A percentile compares a stretch with the other conserved stretches of the same genome.
These are phyloP conservation scores for Starmera stellimalicola DNA, from an alignment of 1,139 yeast species.

Conservation along the genomic window DNA sequence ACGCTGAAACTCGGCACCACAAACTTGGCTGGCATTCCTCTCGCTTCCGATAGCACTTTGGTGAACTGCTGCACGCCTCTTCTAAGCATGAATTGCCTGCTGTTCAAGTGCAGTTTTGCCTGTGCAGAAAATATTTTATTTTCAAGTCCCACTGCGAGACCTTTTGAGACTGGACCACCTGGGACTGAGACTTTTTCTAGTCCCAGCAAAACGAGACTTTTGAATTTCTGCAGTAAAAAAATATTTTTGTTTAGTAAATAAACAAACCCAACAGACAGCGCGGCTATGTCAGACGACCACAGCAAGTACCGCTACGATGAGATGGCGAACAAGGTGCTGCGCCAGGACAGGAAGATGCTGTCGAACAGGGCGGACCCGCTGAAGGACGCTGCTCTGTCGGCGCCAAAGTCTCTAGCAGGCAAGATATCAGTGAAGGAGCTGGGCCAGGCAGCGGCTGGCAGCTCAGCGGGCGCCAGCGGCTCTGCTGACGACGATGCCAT, in stretches of 20 bases:
- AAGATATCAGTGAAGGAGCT: conserved; percentile 54
- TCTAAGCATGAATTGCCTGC: no score
- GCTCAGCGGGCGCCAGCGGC: conserved; percentile 26
- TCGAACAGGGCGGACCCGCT: conserved; percentile 26
- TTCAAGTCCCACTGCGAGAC: no score
- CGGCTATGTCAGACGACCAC: conserved; percentile 15
- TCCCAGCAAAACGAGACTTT: no score
- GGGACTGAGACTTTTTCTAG: no score
- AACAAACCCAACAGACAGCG: no score
- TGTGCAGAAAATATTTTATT: no score
- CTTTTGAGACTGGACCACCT: no score
- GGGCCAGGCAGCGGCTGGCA: conserved; percentile 41
- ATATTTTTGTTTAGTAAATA: no score
- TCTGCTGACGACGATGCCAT: conserved; percentile 1
- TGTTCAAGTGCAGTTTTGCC: no score
- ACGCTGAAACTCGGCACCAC: conserved; percentile 5
- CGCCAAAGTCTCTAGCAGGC: conserved; percentile 67
- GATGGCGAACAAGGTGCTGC: conserved; percentile 70
- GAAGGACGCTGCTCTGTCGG: conserved; percentile 41
- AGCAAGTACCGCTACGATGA: conserved; percentile 42
- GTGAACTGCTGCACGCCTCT: no score
- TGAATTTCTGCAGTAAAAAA: no score
- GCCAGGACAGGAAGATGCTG: conserved; percentile 43
- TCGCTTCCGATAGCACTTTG: no score
- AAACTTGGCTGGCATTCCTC: background rate